Base-by-base conservation (phyloP, 768 basidiomycete species). In the Sarcodon sp. region DNA sequence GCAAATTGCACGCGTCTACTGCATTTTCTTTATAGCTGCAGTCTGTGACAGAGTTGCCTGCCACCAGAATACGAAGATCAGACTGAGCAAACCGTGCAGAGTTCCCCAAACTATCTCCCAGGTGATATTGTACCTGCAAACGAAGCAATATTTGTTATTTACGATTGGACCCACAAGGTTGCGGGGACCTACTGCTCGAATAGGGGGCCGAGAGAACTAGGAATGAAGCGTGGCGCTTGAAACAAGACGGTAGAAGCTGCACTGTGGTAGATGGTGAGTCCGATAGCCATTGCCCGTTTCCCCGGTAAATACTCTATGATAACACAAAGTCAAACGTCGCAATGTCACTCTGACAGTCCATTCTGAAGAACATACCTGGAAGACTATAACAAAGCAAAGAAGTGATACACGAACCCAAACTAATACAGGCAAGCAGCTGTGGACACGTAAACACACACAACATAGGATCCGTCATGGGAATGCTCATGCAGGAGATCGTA, bases 41-140 rank as follows among this genome's bases (percentile, higher is more conserved):
- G 48, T 47, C 8, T 53, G 53, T 6, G 57, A 53, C 27, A 59
- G 50, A 35, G 86, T 89, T 13, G 60, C 67, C 64, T 90, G 87
- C 87, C 87, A 90, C 87, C 87, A 90, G 3, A 74, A 59, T 7
- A 83, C 75, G 71, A 89, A 81, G 46, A 71, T 73, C 6, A 89
- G 61, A 9, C 86, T 81, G 33, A 89, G 50, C 43, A 84, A 13
- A 13, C 87, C 87, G 53, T 90, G 87, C 15, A 76, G 56, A 6
- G 70, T 73, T 0, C 84, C 86, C 86, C 87, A 88, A 1, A 77
- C 63, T 27, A 67, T 59, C 60, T 90, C 87, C 0, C 87, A 87
- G 0, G 84, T 87, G 21, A 84, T 54, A 33, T 75, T 75, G 37
- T 71, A 68, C 43, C 83, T 82, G 51, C 21, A 7, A 52, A 15